A percentile compares a stretch with the other conserved stretches of the same genome.
phyloP scores from a whole-genome alignment of 345 rosid species.

The Hypericum perforatum region DNA sequence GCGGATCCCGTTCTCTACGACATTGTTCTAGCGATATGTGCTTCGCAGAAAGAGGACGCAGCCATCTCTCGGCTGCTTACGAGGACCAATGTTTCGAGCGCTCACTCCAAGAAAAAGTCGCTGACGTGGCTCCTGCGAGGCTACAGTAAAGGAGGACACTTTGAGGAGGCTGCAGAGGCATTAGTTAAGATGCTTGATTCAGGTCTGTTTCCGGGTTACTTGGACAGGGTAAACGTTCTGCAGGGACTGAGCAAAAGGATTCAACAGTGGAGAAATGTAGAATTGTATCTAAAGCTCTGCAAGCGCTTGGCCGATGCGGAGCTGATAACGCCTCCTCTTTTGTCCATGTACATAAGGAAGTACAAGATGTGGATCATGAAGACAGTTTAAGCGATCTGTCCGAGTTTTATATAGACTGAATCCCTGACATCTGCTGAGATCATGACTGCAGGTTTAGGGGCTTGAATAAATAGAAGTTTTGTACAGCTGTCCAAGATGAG shows the following conservation, averaged over 20 bases:
- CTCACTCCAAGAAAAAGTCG: slow-evolving; percentile 48
- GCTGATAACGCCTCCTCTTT: slow-evolving; percentile 67
- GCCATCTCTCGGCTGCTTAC: slow-evolving; percentile 56
- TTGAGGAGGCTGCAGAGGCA: slow-evolving; percentile 64
- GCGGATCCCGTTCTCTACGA: slow-evolving; percentile 72
- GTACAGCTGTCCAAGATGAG: too few relatives aligned
- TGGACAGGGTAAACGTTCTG: slow-evolving; percentile 81
- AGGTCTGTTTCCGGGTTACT: slow-evolving; percentile 67
- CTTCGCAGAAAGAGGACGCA: slow-evolving; percentile 54
- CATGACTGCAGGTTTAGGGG: too few relatives aligned
- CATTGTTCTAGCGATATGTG: slow-evolving; percentile 80
- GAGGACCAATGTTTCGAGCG: slow-evolving; percentile 38
- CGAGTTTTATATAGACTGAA: neutral
- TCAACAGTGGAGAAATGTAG: slow-evolving; percentile 44
- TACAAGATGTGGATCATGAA: slow-evolving; percentile 71
- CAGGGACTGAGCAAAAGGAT: slow-evolving; percentile 74
- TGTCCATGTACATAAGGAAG: slow-evolving; percentile 62
- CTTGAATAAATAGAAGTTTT: too few relatives aligned
- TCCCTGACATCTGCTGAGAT: too few relatives aligned
- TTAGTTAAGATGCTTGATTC: slow-evolving; percentile 58
- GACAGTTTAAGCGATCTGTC: slow-evolving; percentile 38
- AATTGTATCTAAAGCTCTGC: slow-evolving; percentile 58
- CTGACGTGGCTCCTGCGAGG: slow-evolving; percentile 79
- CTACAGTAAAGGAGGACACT: slow-evolving; percentile 76
- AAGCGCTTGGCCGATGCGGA: slow-evolving; percentile 51